Base-by-base conservation (phyloP, 768 basidiomycete genomes). In the Strobilomyces confusus region DNA sequence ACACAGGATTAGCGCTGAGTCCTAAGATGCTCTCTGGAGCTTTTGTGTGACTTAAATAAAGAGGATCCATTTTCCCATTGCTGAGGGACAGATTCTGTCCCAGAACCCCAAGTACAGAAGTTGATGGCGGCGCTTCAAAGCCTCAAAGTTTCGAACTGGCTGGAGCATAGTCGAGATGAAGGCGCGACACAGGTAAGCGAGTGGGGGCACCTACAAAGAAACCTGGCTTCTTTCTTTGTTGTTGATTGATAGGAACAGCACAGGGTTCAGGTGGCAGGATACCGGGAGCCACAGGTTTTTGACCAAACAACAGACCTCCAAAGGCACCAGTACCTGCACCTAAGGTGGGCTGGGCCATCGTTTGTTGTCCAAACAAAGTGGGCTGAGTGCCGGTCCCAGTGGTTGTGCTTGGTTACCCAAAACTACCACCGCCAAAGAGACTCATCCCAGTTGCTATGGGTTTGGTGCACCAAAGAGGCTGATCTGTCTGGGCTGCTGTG, bases 121-220 rank as follows among this genome's bases (percentile, higher is more conserved):
- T 60, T 14, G 72, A 67, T 22, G 77, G 73, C 13, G 82, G 78
- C 1, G 65, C 48, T 9, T 67, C 67, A 60, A 88, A 91, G 1
- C 89, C 89, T 36, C 89, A 81, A 44, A 90, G 72, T 71, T 84
- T 89, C 8, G 86, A 72, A 23, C 64, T 80, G 30, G 77, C 80
- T 1, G 83, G 81, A 3, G 80, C 80, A 61, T 85, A 88, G n/a
- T 80, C 80, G 33, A 85, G 71, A 46, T 76, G 78, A n/a, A 87
- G 75, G 20, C 84, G 80, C 22, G 87, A 83, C 20, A 84, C 75
- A 23, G 87, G 84, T 0, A 84, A 78, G 17, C 89, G 80, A 8
- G 81, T 83, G 2, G 87, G 86, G 5, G 85, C 73, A 60, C 91
- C 89, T n/a, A 80, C 79, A 62, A 92, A 86, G 69, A 88, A 85